Percentiles rank a stretch among this genome's conserved stretches.
phyloP scores from a whole-genome alignment of 257 asterid genomes.

The Plantago ovata region DNA sequence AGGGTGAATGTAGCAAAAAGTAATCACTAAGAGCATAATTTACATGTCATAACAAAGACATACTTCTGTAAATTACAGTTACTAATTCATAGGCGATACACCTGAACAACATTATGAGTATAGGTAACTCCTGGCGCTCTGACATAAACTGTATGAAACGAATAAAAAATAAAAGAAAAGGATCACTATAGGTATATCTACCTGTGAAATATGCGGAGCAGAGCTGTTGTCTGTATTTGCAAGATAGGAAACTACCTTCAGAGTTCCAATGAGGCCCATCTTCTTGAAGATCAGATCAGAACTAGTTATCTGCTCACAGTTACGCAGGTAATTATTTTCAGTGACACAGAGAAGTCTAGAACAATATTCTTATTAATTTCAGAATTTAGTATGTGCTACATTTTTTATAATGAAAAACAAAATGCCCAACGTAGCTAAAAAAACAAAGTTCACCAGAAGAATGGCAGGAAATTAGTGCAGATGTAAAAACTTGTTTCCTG shows the following conservation, averaged over 20 bases:
- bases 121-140: constrained; percentile 9
- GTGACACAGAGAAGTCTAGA: background rate
- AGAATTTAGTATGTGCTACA: background rate
- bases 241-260: constrained; percentile 69
- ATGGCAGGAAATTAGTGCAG: too few species aligned
- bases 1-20: background rate
- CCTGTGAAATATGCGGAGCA: constrained; percentile 53
- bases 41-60: background rate
- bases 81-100: background rate
- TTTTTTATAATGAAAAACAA: background rate
- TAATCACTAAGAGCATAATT: background rate
- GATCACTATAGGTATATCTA: constrained; percentile 23
- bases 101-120: background rate
- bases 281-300: constrained; percentile 71
- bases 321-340: background rate
- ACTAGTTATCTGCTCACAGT: constrained; percentile 55
- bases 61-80: background rate
- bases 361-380: background rate
- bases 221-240: constrained; percentile 51
- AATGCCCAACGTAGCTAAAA: too few species aligned
- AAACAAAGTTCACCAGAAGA: too few species aligned
- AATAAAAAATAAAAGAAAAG: background rate
- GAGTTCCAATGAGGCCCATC: constrained; percentile 85
- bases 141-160: too few species aligned
- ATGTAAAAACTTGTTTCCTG: too few species aligned